Conservation (phyloP, 2,329 filamentous ascomycete species). For the Colletotrichum acutatum region DNA sequence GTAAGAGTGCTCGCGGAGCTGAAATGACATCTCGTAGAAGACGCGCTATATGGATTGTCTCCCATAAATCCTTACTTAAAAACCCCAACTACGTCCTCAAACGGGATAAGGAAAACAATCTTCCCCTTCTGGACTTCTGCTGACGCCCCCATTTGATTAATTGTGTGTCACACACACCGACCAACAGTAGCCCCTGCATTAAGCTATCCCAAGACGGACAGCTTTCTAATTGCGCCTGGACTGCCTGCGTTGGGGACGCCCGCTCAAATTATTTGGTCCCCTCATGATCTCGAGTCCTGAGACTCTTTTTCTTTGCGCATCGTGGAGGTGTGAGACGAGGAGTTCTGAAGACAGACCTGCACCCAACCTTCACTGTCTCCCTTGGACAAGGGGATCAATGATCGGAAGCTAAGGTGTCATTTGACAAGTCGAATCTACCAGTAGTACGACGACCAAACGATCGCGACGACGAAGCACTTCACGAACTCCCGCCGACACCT, state of each 20-base stretch:
- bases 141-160: neutral
- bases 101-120: neutral
- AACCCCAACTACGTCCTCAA: neutral
- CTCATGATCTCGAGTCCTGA: neutral
- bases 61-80: neutral
- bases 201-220: neutral
- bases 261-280: neutral
- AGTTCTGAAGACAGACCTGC: neutral
- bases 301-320: neutral
- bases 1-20: neutral
- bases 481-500: neutral
- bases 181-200: neutral
- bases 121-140: neutral
- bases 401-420: too few relatives aligned
- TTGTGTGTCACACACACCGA: neutral
- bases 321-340: neutral
- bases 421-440: too few relatives aligned
- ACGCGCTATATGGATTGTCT: too few relatives aligned
- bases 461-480: too few relatives aligned
- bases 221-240: neutral
- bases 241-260: neutral
- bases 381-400: too few relatives aligned
- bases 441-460: too few relatives aligned
- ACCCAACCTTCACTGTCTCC: neutral
- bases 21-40: neutral